Percentiles rank a stretch among this genome's conserved stretches.
phyloP scores from a whole-genome alignment of 2,329 filamentous ascomycete species.

The Pseudocercospora vitis region DNA sequence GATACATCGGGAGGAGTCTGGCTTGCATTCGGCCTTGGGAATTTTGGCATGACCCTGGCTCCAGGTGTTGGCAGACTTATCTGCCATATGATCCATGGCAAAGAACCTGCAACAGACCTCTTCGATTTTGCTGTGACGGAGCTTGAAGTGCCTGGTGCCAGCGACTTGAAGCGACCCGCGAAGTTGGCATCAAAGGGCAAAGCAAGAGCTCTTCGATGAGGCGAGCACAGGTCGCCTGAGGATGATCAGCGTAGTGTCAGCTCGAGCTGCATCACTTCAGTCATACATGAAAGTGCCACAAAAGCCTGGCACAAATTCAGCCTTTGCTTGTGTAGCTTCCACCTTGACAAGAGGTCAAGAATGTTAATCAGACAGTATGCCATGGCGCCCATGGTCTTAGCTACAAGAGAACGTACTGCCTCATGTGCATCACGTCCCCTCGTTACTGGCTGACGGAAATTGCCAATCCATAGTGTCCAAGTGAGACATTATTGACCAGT shows the following conservation, averaged over 20 bases:
- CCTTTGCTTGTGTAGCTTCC: no score
- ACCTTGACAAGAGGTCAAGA: no score
- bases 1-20: background rate
- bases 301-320: no score
- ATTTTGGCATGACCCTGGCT: background rate
- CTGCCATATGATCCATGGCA: background rate
- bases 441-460: background rate
- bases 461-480: conserved; percentile 22
- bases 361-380: no score
- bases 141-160: background rate
- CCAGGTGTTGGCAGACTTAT: conserved; percentile 1
- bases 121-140: conserved; percentile 7
- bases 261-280: no score
- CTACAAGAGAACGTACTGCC: no score
- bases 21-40: background rate
- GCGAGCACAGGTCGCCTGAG: no score
- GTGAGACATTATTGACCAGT: conserved; percentile 10
- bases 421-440: background rate
- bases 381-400: no score
- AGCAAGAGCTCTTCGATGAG: background rate
- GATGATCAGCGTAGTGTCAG: no score
- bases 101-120: conserved; percentile 1
- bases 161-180: background rate
- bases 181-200: background rate
- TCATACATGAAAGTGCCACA: no score